Conservation (phyloP, 2,329 filamentous ascomycete genomes). For the Fusarium bulbicola region DNA sequence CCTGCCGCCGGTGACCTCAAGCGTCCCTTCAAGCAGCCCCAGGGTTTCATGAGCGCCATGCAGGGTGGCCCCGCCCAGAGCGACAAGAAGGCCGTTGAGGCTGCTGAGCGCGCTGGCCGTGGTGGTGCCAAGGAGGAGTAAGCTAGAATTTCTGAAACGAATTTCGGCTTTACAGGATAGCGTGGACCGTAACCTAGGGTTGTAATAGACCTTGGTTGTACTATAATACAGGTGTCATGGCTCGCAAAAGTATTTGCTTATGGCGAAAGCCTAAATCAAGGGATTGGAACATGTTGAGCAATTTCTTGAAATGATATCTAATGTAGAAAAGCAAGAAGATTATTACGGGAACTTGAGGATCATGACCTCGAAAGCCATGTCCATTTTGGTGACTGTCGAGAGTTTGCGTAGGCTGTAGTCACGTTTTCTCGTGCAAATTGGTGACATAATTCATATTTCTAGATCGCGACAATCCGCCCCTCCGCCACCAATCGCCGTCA, state of each 20-base stretch:
- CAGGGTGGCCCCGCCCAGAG: slow-evolving; percentile 81
- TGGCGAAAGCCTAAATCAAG: background rate
- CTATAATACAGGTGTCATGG: slow-evolving; percentile 21
- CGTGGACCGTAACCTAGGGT: slow-evolving; percentile 10
- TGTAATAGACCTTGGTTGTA: slow-evolving; percentile 32
- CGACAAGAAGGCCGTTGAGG: slow-evolving; percentile 89
- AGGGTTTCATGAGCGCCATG: slow-evolving; percentile 83
- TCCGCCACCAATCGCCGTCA: slow-evolving; percentile 38
- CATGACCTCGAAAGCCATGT: background rate
- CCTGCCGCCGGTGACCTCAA: slow-evolving; percentile 90
- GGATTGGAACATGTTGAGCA: background rate
- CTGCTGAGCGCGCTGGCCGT: slow-evolving; percentile 77
- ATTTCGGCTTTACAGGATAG: background rate
- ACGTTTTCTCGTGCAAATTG: slow-evolving; percentile 46
- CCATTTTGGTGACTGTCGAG: background rate
- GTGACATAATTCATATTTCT: slow-evolving; percentile 37
- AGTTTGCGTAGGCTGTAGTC: slow-evolving; percentile 19
- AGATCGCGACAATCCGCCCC: slow-evolving; percentile 41
- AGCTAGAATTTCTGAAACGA: slow-evolving; percentile 23
- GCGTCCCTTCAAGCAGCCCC: slow-evolving; percentile 90
- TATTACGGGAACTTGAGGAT: background rate
- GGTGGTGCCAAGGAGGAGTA: slow-evolving; percentile 79
- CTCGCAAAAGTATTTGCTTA: slow-evolving; percentile 18
- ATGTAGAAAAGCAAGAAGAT: background rate
- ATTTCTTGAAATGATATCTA: background rate